Base-by-base conservation (phyloP, 495 filamentous ascomycete genomes). In the Amphirosellinia nigrospora region DNA sequence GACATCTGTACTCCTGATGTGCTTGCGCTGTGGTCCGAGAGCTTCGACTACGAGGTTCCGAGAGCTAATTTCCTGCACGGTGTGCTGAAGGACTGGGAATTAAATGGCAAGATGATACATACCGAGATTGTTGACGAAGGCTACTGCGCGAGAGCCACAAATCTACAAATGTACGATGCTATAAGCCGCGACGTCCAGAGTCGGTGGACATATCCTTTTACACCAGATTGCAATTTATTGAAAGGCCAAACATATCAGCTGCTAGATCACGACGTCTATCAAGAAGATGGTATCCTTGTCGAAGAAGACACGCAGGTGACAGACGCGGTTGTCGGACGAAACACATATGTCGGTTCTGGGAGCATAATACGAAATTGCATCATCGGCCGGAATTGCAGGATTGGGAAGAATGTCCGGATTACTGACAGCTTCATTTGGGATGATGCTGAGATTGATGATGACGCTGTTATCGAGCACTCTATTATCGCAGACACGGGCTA, bases 1-100 rank as follows among this genome's bases (percentile, higher is more conserved):
- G 96, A 99, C 76, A 98, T 99, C 71, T 99, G 96, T 79, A 97
- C 96, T 0, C 94, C 94, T 0, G 96, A 98, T 73, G 93, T 97
- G 23, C 85, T 98, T 53, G 94, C 94, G 36, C 82, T 97, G 68
- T 99, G 96, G 93, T 94, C 93, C 8, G 96, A 99, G 77, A 96
- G 93, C 77, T 99, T 99, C 79, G 96, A 99, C 80, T 98, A 96
- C 81, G 91, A 97, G 75, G 84, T 92, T 4, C 92, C 96, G 9
- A 88, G 96, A 65, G 90, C 90, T 71, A 93, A 97, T 74, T 98
- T 97, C 74, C 78, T 99, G 32, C 90, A 93, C 72, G 93, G 94
- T 69, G 93, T 98, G 19, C 84, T 99, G 28, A 98, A 97, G 80
- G 96, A 99, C 75, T 96, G 92, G 79, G 96, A 99, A 78, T 85